Evolutionary conservation across 140 eudicot genomes (phyloP).

Genomic region (Erigeron philadelphicus): DNA sequence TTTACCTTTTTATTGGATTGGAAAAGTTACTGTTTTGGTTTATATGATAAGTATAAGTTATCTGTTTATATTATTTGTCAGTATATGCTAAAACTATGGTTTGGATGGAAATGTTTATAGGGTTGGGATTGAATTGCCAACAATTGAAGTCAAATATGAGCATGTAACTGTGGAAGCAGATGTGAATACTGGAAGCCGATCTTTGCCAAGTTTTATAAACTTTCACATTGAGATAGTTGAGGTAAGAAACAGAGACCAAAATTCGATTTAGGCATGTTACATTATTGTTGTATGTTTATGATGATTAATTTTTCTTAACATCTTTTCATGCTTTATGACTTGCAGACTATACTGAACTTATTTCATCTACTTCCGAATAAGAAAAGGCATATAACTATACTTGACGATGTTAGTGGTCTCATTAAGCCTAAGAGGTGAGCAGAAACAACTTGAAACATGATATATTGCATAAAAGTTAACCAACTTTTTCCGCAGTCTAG

Average conservation of each 20-base stretch:
- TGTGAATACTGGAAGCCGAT: conserved; percentile 28
- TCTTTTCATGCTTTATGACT: conserved; percentile 12
- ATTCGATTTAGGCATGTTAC: too few relatives aligned
- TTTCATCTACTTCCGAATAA: conserved; percentile 53
- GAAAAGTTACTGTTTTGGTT: too few relatives aligned
- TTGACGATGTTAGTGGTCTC: conserved; percentile 73
- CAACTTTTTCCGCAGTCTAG: too few relatives aligned
- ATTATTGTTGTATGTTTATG: too few relatives aligned
- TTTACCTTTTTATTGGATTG: too few relatives aligned
- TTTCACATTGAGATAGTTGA: conserved; percentile 8
- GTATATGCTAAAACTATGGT: too few relatives aligned
- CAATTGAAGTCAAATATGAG: conserved; percentile 63
- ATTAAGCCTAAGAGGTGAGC: conserved; percentile 69
- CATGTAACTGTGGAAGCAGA: conserved; percentile 45
- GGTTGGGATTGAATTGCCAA: conserved; percentile 61
- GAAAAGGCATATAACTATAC: conserved; percentile 62
- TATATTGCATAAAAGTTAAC: conserved; percentile 3
- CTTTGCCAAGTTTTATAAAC: conserved; percentile 55
- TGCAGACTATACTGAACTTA: conserved; percentile 40
- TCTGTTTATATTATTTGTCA: too few relatives aligned
- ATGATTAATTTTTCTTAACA: background rate
- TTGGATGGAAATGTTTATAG: conserved; percentile 17
- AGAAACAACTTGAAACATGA: conserved; percentile 3
- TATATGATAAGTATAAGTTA: too few relatives aligned
- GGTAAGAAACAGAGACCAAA: too few relatives aligned